Conservation (phyloP, 139 green algal genomes). For the Eudorina sp. region DNA sequence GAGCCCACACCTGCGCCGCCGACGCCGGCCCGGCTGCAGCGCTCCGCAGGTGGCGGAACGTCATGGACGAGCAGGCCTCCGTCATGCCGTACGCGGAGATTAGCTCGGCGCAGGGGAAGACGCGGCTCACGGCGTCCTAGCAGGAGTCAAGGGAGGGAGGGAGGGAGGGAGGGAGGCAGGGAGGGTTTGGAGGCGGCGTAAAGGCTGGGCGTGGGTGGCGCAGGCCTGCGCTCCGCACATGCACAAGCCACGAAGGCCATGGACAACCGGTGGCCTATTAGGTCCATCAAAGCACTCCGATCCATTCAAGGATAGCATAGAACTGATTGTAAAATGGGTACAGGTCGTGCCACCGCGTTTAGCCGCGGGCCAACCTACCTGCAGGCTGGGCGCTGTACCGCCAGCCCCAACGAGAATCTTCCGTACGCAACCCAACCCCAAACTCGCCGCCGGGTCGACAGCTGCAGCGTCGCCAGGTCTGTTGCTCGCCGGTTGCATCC, state of each 20-base stretch:
- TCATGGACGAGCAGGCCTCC: slow-evolving; percentile 87
- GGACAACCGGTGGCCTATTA: no score
- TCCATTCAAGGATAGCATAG: no score
- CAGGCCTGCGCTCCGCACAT: no score
- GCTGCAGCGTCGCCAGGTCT: background rate
- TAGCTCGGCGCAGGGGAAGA: slow-evolving; percentile 76
- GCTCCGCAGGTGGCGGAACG: slow-evolving; percentile 68
- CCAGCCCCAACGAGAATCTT: slow-evolving; percentile 56
- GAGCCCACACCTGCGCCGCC: background rate
- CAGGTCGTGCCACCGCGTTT: no score
- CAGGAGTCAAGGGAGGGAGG: no score
- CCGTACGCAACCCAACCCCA: background rate
- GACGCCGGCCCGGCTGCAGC: background rate
- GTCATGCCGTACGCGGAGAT: slow-evolving; percentile 92
- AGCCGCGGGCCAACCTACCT: no score
- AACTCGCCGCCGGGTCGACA: background rate
- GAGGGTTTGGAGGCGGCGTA: no score
- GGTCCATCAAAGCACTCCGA: no score
- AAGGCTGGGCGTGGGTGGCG: no score
- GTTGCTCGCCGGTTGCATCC: background rate
- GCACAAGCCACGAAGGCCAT: no score
- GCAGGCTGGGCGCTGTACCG: slow-evolving; percentile 29
- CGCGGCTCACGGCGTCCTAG: slow-evolving; percentile 12
- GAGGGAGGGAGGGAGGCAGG: no score
- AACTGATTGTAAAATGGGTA: no score